Percentiles rank a stretch among this genome's conserved stretches.
Conservation (phyloP, 805 yeast species). For the Ogataea methylovora region DNA sequence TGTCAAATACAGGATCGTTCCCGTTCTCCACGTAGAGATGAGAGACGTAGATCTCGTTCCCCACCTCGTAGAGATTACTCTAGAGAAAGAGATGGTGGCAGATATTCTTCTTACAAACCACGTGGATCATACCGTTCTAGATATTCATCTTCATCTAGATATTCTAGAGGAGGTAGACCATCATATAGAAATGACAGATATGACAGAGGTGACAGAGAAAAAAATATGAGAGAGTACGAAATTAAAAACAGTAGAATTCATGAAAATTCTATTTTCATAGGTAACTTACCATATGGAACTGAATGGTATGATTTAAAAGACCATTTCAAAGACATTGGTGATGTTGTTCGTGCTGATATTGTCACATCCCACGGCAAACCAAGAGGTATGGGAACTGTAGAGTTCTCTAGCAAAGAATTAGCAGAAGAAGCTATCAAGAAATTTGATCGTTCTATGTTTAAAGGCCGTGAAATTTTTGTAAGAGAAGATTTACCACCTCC, state of each 20-base stretch:
- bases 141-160: slow-evolving; percentile 11
- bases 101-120: too few species aligned
- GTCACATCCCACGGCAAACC: slow-evolving; percentile 72
- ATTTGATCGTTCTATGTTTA: slow-evolving; percentile 55
- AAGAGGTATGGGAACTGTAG: slow-evolving; percentile 90
- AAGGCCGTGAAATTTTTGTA: slow-evolving; percentile 78
- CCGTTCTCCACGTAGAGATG: slow-evolving; percentile 23
- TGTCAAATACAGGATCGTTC: slow-evolving; percentile 16
- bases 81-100: slow-evolving; percentile 12
- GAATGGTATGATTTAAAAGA: slow-evolving; percentile 53
- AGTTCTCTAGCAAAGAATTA: slow-evolving; percentile 55
- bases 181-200: slow-evolving; percentile 11
- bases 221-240: slow-evolving; percentile 23
- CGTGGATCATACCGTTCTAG: slow-evolving; percentile 24
- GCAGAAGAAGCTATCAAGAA: slow-evolving; percentile 66
- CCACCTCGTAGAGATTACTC: slow-evolving; percentile 16
- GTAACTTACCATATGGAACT: slow-evolving; percentile 63
- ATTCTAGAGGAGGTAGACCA: slow-evolving; percentile 13
- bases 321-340: slow-evolving; percentile 53
- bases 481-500: slow-evolving; percentile 91
- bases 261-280: slow-evolving; percentile 63
- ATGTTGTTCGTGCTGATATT: slow-evolving; percentile 75
- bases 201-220: slow-evolving; percentile 18
- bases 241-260: slow-evolving; percentile 48
- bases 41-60: slow-evolving; percentile 23